Evolutionary conservation across 768 basidiomycete genomes (phyloP).

Genomic region (Lactarius hatsudake): DNA sequence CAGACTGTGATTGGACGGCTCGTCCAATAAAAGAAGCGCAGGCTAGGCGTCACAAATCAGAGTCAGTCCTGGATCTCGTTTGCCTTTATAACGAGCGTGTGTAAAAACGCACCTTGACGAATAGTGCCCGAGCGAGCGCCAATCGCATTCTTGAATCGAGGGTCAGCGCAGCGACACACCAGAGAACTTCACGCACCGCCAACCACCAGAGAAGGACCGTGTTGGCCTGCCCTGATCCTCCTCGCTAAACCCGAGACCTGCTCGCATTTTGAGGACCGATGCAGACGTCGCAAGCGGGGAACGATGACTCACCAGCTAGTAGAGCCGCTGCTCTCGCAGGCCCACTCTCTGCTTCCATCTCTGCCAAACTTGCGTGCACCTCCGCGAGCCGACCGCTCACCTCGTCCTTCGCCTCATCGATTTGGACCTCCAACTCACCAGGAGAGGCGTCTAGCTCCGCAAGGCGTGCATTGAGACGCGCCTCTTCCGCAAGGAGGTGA

Average conservation of each 20-base stretch:
- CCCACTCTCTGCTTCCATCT: constrained; percentile 98
- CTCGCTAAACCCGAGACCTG: constrained; percentile 90
- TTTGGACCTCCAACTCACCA: constrained; percentile 47
- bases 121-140: constrained; percentile 90
- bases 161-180: constrained; percentile 5
- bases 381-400: constrained; percentile 78
- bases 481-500: constrained; percentile 84
- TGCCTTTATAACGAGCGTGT: not conserved
- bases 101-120: constrained; percentile 69
- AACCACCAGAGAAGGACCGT: constrained; percentile 91
- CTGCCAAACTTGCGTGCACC: constrained; percentile 85
- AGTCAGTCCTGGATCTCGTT: constrained; percentile 14
- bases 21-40: constrained; percentile 77
- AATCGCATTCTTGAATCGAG: constrained; percentile 75
- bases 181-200: constrained; percentile 55
- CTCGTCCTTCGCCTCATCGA: constrained; percentile 85
- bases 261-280: constrained; percentile 1
- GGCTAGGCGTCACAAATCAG: constrained; percentile 43
- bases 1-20: constrained; percentile 94
- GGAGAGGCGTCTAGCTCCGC: constrained; percentile 67
- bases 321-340: constrained; percentile 91
- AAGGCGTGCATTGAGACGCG: constrained; percentile 67
- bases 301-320: constrained; percentile 60
- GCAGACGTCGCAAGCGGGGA: not conserved
- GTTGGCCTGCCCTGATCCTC: constrained; percentile 82